These are phyloP conservation scores for Pelargonium cotyledonis DNA, from an alignment of 441 rosid genomes.

Conservation along the genomic window DNA sequence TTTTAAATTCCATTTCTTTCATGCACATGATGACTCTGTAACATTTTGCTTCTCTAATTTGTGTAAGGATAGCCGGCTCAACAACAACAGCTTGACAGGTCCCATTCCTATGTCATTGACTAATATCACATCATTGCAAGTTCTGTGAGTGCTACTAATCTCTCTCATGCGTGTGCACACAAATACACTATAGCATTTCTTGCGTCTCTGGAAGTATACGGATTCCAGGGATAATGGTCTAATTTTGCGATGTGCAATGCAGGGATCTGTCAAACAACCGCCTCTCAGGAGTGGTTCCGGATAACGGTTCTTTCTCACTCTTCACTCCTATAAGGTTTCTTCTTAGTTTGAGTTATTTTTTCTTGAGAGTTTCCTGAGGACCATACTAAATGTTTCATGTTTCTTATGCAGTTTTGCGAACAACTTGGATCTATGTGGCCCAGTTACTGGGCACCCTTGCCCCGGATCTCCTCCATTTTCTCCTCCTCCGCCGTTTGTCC, in stretches of 20 bases:
- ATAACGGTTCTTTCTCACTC: slow-evolving; percentile 85
- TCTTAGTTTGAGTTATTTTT: slow-evolving; percentile 12
- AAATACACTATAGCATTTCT: not conserved
- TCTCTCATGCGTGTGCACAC: not conserved
- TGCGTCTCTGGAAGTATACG: slow-evolving; percentile 11
- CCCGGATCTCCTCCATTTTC: slow-evolving; percentile 96
- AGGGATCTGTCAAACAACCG: slow-evolving; percentile 93
- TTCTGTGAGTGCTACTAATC: slow-evolving; percentile 53
- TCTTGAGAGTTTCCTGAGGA: slow-evolving; percentile 5
- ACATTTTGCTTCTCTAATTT: slow-evolving; percentile 25
- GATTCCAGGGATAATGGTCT: slow-evolving; percentile 14
- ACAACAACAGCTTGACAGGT: slow-evolving; percentile 81
- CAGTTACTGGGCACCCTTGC: slow-evolving; percentile 84
- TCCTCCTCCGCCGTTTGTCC: slow-evolving; percentile 91
- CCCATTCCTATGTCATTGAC: slow-evolving; percentile 85
- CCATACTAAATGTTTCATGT: slow-evolving; percentile 17
- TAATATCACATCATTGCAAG: slow-evolving; percentile 70
- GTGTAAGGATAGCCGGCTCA: slow-evolving; percentile 78
- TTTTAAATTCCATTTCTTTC: not conserved
- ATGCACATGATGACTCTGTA: slow-evolving; percentile 12
- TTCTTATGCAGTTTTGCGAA: slow-evolving; percentile 74
- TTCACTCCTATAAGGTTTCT: slow-evolving; percentile 85
- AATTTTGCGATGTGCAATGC: slow-evolving; percentile 24
- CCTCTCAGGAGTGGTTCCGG: slow-evolving; percentile 85
- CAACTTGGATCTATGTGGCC: slow-evolving; percentile 81